Evolutionary conservation across 345 rosid species (phyloP), one percentile per base, ranked within the genome.

Genomic region (Euphorbia tirucalli): DNA sequence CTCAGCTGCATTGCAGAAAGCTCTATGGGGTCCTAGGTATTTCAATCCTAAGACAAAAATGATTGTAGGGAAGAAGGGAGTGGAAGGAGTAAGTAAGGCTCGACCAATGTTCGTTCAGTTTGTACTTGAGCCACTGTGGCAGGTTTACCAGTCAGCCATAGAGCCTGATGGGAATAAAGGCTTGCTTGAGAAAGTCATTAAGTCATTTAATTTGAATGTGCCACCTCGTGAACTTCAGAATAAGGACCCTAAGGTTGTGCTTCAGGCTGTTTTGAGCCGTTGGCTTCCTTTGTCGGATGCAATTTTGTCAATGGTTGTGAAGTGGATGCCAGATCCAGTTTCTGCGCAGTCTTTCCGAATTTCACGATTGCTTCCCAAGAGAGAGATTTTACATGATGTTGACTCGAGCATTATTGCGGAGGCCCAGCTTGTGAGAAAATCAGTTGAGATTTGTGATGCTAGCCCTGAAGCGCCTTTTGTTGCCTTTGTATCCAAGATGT

Each of bases 271-370:
- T 46, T 80, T 92, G 93, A 92, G 93, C 65, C 88, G 88, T 61
- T 94, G 98, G 97, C 95, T 94, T 76, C 98, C 98, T 54, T 76
- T 94, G 76, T 85, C 97, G 0, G 88, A 92, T 76, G 86, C 97
- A 58, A 80, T 94, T 70, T 82, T 94, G 77, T 92, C 96, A 7
- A 94, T 94, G 95, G 95, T 88, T 72, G 89, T 94, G 71, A 89
- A 82, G 68, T 92, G 89, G 71, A 76, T 92, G 61, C 97, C 96
- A 0, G 92, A 92, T 65, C 96, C 98, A n/a, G 62, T 89, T 61
- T 80, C 83, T 27, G 95, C 98, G 21, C 98, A 94, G 68, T 79
- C 87, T 11, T 77, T 80, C 43, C 84, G 97, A 41, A 72, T 90
- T 66, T 78, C 93, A 0, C 90, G 95, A 18, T 78, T 94, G 83